A percentile compares a stretch with the other conserved stretches of the same genome.
These are phyloP conservation scores for Gillenia trifoliata DNA, from an alignment of 306 rosid species.

Conservation along the genomic window DNA sequence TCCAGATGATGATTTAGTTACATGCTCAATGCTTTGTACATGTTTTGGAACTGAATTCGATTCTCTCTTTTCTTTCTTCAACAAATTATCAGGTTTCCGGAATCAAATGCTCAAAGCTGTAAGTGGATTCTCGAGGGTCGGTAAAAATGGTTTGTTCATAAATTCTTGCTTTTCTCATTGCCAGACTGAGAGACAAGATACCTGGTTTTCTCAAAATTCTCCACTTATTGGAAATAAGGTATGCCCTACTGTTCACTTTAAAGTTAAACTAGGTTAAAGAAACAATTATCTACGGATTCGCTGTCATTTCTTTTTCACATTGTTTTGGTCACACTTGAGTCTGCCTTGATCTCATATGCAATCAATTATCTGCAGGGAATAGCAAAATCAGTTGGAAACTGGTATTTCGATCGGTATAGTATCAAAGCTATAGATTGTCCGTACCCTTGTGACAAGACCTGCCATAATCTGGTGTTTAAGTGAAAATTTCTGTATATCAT, in stretches of 20 bases:
- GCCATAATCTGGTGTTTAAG: constrained; percentile 59
- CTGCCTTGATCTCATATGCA: neutral
- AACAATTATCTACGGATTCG: neutral
- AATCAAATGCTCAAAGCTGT: constrained; percentile 66
- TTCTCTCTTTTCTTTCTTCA: neutral
- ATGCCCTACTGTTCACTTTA: neutral
- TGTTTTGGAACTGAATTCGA: neutral
- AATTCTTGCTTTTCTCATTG: constrained; percentile 91
- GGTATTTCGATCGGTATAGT: constrained; percentile 69
- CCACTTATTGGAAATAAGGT: constrained; percentile 73
- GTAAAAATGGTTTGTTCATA: constrained; percentile 64
- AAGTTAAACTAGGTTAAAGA: neutral
- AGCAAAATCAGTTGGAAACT: constrained; percentile 80
- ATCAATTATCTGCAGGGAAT: constrained; percentile 49
- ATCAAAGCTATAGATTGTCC: constrained; percentile 72
- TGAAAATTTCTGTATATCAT: neutral
- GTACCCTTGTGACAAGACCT: constrained; percentile 79
- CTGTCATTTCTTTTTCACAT: neutral
- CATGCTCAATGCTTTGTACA: neutral
- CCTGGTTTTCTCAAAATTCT: constrained; percentile 79
- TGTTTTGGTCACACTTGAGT: neutral
- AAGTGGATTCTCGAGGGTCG: constrained; percentile 49
- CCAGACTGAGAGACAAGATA: constrained; percentile 88
- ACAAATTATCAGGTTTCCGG: constrained; percentile 57
- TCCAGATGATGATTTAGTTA: neutral